Evolutionary conservation across 495 filamentous ascomycete genomes (phyloP).

Genomic region (Podospora bellae-mahoneyi): DNA sequence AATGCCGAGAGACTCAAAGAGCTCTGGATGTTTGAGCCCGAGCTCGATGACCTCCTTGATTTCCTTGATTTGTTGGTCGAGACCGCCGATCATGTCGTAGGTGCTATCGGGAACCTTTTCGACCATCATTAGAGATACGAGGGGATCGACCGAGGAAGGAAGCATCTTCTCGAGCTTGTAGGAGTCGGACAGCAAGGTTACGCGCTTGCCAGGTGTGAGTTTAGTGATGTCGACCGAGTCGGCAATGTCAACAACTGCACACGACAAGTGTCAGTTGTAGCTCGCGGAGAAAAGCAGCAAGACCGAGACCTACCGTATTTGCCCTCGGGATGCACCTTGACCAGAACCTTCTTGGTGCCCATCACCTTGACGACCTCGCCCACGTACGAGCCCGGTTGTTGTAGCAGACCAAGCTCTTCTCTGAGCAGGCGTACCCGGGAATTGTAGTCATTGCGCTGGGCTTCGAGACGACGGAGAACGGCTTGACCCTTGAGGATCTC

Average conservation of each 20-base stretch:
- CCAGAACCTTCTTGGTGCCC: conserved; percentile 98
- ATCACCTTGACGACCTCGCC: conserved; percentile 99
- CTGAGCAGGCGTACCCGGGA: conserved; percentile 91
- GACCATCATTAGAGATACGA: conserved; percentile 99
- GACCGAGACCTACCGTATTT: conserved; percentile 81
- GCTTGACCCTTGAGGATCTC: conserved; percentile 99
- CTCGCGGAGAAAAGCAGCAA: not conserved
- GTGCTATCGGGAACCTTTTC: conserved; percentile 99
- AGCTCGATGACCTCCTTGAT: conserved; percentile 99
- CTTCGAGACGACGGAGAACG: conserved; percentile 88
- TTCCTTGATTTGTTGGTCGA: conserved; percentile 99
- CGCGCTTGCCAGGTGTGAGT: conserved; percentile 95
- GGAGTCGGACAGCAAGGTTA: conserved; percentile 89
- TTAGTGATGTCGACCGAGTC: conserved; percentile 92
- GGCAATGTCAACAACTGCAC: conserved; percentile 88
- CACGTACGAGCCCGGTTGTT: conserved; percentile 97
- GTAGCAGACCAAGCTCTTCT: conserved; percentile 92
- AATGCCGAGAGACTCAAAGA: conserved; percentile 98
- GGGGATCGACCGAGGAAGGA: conserved; percentile 92
- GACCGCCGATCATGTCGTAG: conserved; percentile 99
- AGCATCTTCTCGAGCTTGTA: conserved; percentile 99
- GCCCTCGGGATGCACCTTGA: conserved; percentile 98
- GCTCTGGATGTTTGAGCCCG: conserved; percentile 93
- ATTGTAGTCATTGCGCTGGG: conserved; percentile 99
- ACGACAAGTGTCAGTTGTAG: not conserved